phyloP scores from a whole-genome alignment of 2,329 filamentous ascomycete species.

The Neofusicoccum sp. region DNA sequence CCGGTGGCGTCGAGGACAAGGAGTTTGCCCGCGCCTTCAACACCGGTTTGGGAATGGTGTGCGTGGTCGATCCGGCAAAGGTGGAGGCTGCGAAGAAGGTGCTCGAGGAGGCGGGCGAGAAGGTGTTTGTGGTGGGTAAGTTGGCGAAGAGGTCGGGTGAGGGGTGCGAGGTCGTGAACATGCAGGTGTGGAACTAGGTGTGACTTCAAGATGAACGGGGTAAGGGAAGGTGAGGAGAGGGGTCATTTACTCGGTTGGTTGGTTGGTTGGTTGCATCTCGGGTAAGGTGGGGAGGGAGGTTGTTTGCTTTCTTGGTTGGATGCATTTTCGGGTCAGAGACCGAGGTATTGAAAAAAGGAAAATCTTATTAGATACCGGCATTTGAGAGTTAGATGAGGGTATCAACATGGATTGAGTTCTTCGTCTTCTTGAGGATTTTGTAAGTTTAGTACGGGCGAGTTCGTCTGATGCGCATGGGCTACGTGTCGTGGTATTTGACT shows the following conservation, averaged over 20 bases:
- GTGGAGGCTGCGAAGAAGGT: conserved; percentile 62
- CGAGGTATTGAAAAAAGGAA: background rate
- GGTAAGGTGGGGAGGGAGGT: background rate
- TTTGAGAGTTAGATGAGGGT: no score
- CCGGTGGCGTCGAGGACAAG: conserved; percentile 67
- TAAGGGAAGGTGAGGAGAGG: background rate
- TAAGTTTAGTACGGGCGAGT: no score
- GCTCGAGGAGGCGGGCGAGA: conserved; percentile 71
- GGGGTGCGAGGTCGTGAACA: conserved; percentile 65
- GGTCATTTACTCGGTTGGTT: background rate
- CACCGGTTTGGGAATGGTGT: conserved; percentile 90
- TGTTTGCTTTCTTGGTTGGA: background rate
- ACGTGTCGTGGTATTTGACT: no score
- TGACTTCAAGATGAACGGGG: background rate
- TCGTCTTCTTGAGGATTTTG: no score
- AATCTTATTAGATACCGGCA: no score
- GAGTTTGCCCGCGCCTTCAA: conserved; percentile 97
- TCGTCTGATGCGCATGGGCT: no score
- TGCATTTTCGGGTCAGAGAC: background rate
- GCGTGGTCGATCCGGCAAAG: conserved; percentile 71
- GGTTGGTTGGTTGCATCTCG: no score
- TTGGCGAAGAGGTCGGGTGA: conserved; percentile 62
- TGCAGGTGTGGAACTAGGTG: conserved; percentile 52
- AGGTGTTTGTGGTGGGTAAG: conserved; percentile 73
- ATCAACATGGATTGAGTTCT: no score